Conservation (phyloP, 108 stramenopile genomes). For the Nitzschia inconspicua region DNA sequence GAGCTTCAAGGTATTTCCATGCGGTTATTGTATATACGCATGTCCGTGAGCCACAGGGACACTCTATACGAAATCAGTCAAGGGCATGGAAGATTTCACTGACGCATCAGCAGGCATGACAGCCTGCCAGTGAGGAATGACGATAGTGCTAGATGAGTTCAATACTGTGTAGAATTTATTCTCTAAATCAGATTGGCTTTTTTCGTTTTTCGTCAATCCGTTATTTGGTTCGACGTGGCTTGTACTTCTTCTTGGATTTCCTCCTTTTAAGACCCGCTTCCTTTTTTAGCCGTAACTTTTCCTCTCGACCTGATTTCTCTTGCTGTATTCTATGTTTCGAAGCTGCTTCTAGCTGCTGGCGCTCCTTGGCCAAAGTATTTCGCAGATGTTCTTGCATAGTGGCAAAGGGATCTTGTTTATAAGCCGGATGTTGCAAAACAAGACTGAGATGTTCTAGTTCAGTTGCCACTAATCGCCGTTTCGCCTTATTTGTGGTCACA, state of each 20-base stretch:
- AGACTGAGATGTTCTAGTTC: slow-evolving; percentile 68
- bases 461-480: slow-evolving; percentile 40
- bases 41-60: too few relatives aligned
- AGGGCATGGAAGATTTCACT: too few relatives aligned
- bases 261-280: slow-evolving; percentile 14
- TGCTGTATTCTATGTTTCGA: slow-evolving; percentile 19
- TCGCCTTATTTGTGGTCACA: slow-evolving; percentile 52
- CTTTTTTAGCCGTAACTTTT: slow-evolving; percentile 37
- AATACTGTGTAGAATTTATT: too few relatives aligned
- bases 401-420: slow-evolving; percentile 71
- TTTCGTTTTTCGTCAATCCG: neutral
- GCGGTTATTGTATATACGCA: too few relatives aligned
- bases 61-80: too few relatives aligned
- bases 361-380: slow-evolving; percentile 59
- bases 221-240: slow-evolving; percentile 25
- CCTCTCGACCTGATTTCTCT: slow-evolving; percentile 40
- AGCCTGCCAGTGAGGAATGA: too few relatives aligned
- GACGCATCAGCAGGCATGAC: too few relatives aligned
- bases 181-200: neutral
- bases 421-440: slow-evolving; percentile 75
- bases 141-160: too few relatives aligned
- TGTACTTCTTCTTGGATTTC: slow-evolving; percentile 38
- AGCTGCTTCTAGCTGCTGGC: slow-evolving; percentile 34
- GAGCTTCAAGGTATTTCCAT: too few relatives aligned
- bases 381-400: slow-evolving; percentile 74